phyloP scores from a whole-genome alignment of 345 rosid species.

The Linum usitatissimum region DNA sequence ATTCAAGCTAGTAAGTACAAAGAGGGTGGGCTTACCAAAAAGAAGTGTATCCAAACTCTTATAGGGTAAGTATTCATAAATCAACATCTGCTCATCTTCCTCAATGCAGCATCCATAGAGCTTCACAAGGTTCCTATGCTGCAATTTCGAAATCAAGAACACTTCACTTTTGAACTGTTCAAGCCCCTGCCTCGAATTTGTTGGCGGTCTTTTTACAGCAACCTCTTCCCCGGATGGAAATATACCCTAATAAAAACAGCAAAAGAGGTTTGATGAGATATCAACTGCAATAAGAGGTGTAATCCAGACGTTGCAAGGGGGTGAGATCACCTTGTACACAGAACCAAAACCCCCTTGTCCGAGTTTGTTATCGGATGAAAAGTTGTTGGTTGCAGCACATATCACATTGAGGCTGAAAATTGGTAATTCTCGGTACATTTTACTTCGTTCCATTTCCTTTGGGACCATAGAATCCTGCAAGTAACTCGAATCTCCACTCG shows the following conservation, averaged over 20 bases:
- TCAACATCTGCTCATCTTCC: constrained; percentile 7
- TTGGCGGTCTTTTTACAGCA: background rate
- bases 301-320: background rate
- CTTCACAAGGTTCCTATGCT: background rate
- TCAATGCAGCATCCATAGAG: constrained; percentile 15
- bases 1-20: background rate
- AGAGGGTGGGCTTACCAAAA: constrained; percentile 6
- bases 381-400: constrained; percentile 13
- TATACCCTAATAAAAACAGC: background rate
- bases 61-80: constrained; percentile 15
- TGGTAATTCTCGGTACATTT: background rate
- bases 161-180: constrained; percentile 1
- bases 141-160: background rate
- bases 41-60: constrained; percentile 9
- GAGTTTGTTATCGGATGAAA: constrained; percentile 25
- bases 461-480: background rate
- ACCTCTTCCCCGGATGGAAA: background rate
- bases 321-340: constrained; percentile 28
- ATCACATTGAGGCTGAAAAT: constrained; percentile 4
- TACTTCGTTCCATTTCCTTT: background rate
- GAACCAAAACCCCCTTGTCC: constrained; percentile 43
- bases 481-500: background rate
- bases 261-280: background rate
- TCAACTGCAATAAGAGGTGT: too few relatives aligned
- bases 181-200: background rate